Evolutionary conservation across 495 filamentous ascomycete genomes (phyloP).

Genomic region (Neurospora cerealis): DNA sequence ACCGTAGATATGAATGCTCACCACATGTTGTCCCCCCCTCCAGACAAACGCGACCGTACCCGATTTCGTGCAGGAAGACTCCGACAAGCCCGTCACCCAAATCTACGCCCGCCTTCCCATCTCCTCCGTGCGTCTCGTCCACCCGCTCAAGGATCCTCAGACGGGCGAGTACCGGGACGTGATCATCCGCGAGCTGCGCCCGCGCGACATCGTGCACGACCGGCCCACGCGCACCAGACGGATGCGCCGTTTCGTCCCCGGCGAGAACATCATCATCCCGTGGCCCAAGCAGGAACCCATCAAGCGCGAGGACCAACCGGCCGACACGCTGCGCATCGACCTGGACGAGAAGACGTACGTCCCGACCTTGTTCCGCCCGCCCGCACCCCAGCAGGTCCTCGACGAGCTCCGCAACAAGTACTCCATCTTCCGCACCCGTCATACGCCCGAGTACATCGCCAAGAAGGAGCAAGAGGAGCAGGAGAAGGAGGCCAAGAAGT

Average conservation of each 20-base stretch:
- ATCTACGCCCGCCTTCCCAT: slow-evolving; percentile 48
- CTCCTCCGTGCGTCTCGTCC: slow-evolving; percentile 67
- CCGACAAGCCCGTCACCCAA: slow-evolving; percentile 29
- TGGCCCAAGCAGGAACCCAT: slow-evolving; percentile 50
- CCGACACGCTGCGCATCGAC: slow-evolving; percentile 66
- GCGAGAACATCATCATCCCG: slow-evolving; percentile 57
- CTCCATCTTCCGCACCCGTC: slow-evolving; percentile 70
- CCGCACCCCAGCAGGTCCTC: slow-evolving; percentile 70
- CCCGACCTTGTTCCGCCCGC: slow-evolving; percentile 61
- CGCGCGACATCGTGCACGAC: slow-evolving; percentile 32
- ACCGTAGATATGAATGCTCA: not conserved
- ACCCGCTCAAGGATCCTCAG: slow-evolving; percentile 53
- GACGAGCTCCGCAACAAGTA: slow-evolving; percentile 85
- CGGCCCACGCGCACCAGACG: slow-evolving; percentile 29
- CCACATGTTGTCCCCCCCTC: not conserved
- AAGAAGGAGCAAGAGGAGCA: slow-evolving; percentile 52
- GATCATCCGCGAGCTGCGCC: slow-evolving; percentile 59
- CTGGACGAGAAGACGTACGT: slow-evolving; percentile 67
- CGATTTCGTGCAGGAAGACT: slow-evolving; percentile 37
- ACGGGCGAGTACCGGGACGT: slow-evolving; percentile 58
- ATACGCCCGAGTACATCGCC: slow-evolving; percentile 58
- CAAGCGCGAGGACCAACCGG: slow-evolving; percentile 42
- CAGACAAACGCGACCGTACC: slow-evolving; percentile 52
- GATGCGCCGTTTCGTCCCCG: slow-evolving; percentile 46
- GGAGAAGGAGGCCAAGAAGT: slow-evolving; percentile 44